Evolutionary conservation across 371 early-diverging fungal species (phyloP), one percentile per base, ranked within the genome.

Genomic region (Lichtheimia ramosa): DNA sequence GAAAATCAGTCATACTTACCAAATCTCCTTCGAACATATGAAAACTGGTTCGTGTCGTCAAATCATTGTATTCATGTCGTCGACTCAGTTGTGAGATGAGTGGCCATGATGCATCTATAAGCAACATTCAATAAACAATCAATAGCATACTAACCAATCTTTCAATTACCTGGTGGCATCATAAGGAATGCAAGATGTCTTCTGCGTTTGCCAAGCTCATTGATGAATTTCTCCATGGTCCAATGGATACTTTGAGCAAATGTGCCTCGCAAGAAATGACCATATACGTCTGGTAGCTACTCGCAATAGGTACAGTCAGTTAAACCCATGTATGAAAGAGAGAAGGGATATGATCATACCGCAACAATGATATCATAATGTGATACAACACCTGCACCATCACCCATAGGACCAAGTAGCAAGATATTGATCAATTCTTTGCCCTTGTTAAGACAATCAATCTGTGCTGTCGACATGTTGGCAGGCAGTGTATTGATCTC

Each of bases 51-150:
- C 86, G 70, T 23, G 83, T 83, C 3, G 83, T 79, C 52, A 90
- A 73, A 53, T 88, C 88, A 57, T 89, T 89, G 65, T 84, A 89
- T 60, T 88, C 89, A 48, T 89, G 90, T 24, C 86, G 73, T 51
- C 89, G 82, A 46, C 90, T 91, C 61, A 89, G 74, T 52, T 89
- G 88, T 3, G 91, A 88, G 28, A 91, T 89, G 40, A 91, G 68
- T 50, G 91, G 91, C 92, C 92, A 91, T 2, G 89, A 86, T 2
- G 89, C 89, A 71, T 91, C 91, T 51, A 67, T 34, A 41, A 20
- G 18, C 21, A 18, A 53, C n/a, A 6, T 12, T 14, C 42, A 56
- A 13, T 34, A 34, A 8, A 24, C 5, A 14, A 0, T 4, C 28
- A 34, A 50, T 21, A 54, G 20, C 4, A 18, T 21, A 24, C 42